Percentiles rank a stretch among this genome's conserved stretches.
Conservation (phyloP, 495 filamentous ascomycete species). For the Poronia punctata region DNA sequence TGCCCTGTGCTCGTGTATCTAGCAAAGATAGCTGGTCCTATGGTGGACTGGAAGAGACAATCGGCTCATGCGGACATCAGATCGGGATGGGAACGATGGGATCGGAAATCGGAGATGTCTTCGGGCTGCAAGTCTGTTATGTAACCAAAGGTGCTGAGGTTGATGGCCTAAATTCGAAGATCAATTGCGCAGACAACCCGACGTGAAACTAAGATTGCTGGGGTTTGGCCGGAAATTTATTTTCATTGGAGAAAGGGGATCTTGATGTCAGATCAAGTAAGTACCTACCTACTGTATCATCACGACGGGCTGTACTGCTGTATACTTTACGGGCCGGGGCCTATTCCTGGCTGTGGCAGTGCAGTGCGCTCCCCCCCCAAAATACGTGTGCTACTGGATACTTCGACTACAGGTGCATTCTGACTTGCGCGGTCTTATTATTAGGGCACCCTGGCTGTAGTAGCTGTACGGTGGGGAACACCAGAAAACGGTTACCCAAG, state of each 20-base stretch:
- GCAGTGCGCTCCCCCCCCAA: too few relatives aligned
- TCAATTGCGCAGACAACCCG: background rate
- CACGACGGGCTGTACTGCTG: background rate
- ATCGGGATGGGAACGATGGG: too few relatives aligned
- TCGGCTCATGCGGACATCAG: too few relatives aligned
- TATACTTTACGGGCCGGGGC: background rate
- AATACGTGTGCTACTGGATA: background rate
- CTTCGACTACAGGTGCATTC: too few relatives aligned
- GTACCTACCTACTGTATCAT: background rate
- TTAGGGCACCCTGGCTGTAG: too few relatives aligned
- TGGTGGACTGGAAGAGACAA: background rate
- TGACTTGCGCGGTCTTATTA: too few relatives aligned
- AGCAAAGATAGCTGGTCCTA: slow-evolving; percentile 5
- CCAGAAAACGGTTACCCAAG: too few relatives aligned
- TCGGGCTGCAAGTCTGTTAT: too few relatives aligned
- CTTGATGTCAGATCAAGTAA: slow-evolving; percentile 2
- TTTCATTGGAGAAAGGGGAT: slow-evolving; percentile 5
- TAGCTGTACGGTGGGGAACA: too few relatives aligned
- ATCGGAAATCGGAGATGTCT: too few relatives aligned
- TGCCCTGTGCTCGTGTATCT: slow-evolving; percentile 10
- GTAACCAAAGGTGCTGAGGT: too few relatives aligned
- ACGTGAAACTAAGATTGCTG: slow-evolving; percentile 1
- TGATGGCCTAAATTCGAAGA: too few relatives aligned
- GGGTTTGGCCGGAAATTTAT: slow-evolving; percentile 1
- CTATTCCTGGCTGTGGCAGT: slow-evolving; percentile 11